phyloP scores from a whole-genome alignment of 2,329 filamentous ascomycete genomes.

The Pseudogymnoascus pannorum region DNA sequence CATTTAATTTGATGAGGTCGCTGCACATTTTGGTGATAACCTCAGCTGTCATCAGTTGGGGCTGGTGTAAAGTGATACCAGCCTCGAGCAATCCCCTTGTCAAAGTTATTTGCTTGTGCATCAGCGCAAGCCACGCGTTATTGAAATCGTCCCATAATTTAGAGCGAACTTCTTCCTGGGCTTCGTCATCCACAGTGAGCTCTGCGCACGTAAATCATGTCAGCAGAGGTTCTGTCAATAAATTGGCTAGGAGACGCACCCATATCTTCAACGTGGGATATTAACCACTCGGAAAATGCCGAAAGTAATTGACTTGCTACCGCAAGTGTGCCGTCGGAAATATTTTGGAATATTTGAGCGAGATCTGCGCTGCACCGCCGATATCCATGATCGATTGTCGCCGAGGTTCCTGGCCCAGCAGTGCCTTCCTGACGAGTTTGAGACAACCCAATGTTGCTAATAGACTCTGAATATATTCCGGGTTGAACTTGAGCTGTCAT shows the following conservation, averaged over 20 bases:
- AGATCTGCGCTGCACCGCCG: not conserved
- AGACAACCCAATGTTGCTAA: not conserved
- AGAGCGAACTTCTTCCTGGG: constrained; percentile 66
- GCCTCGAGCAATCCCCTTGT: constrained; percentile 47
- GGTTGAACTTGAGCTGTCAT: not conserved
- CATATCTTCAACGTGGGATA: constrained; percentile 56
- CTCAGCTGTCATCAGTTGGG: constrained; percentile 59
- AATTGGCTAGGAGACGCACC: constrained; percentile 43
- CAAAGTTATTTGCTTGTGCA: constrained; percentile 78
- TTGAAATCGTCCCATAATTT: constrained; percentile 94
- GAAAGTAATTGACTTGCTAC: constrained; percentile 53
- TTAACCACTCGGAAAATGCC: constrained; percentile 58
- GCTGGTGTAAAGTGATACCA: constrained; percentile 48
- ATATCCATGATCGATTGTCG: not conserved
- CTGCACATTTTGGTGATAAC: constrained; percentile 72
- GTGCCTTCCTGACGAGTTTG: not conserved
- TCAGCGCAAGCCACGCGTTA: constrained; percentile 75
- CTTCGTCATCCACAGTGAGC: constrained; percentile 74
- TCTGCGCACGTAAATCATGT: constrained; percentile 47
- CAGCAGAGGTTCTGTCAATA: constrained; percentile 24
- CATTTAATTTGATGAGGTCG: constrained; percentile 66
- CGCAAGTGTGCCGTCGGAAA: constrained; percentile 50
- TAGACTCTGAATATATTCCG: not conserved
- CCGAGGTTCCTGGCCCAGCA: not conserved
- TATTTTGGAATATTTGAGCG: constrained; percentile 53